Base-by-base conservation (phyloP, 169 alveolate genomes). In the Neospora caninum region DNA sequence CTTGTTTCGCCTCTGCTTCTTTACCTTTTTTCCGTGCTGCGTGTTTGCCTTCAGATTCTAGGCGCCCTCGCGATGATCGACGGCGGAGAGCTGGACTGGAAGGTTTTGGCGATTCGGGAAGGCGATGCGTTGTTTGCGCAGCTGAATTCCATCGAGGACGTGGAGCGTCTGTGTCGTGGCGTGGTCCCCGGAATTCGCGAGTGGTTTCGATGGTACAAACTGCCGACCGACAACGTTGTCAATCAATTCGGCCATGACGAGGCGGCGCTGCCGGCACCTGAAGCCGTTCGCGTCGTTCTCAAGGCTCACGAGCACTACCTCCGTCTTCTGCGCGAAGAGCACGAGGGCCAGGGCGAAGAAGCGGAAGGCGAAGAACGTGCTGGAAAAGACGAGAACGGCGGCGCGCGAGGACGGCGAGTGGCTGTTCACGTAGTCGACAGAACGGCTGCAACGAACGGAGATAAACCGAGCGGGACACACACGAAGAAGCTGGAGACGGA, bases 21-120 rank as follows among this genome's bases (percentile, higher is more conserved):
- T 34, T n/a, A 10, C 20, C 84, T 73, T 34, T n/a, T 73, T 73
- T 34, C 29, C 39, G 20, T 34, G n/a, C 42, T 73, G 42, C 39
- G 18, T n/a, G n/a, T 34, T 73, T 16, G 41, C 39, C 64, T 7
- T 6, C 88, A 96, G 96, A 97, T 98, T 13, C 97, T 98, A 1
- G 99, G 99, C 2, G 98, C 98, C 0, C 95, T 98, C 58, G 98
- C 98, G 86, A 94, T 98, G 93, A 97, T 98, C 43, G 99, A 98
- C 94, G 97, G 97, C 89, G 99, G 98, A 45, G 99, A 98, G 91
- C 93, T 98, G 93, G 99, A 98, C 96, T 98, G 99, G 99, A 98
- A 97, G 95, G 93, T 98, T 80, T 78, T 98, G 42, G 98, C 96
- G 31, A 96, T 93, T 38, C 45, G 69, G 42, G 69, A 36, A 45